Conservation (phyloP, 2,329 filamentous ascomycete genomes). For the Monosporascus ibericus region DNA sequence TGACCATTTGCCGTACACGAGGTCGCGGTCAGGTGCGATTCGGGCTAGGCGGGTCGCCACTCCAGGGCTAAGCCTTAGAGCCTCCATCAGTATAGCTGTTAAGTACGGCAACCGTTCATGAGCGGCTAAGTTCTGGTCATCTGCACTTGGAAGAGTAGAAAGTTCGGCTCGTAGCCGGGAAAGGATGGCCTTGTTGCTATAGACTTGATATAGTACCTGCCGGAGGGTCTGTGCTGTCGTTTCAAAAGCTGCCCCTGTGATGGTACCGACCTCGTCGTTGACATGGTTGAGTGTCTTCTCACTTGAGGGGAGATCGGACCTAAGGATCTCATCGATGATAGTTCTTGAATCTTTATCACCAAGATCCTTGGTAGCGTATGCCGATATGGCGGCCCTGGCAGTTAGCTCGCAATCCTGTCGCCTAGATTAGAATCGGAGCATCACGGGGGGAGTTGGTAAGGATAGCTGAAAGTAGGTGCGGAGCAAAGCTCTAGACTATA, state of each 20-base stretch:
- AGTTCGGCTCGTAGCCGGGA: background rate
- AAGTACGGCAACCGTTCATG: constrained; percentile 2
- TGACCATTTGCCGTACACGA: background rate
- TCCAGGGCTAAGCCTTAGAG: constrained; percentile 1
- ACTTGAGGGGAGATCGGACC: background rate
- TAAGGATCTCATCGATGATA: background rate
- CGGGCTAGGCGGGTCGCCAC: constrained; percentile 2
- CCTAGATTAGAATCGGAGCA: too few species aligned
- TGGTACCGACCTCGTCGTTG: background rate
- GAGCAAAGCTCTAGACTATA: too few species aligned
- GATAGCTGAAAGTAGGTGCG: too few species aligned
- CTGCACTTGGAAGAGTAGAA: background rate
- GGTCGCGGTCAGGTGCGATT: constrained; percentile 1
- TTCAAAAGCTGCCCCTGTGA: background rate
- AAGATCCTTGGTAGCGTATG: too few species aligned
- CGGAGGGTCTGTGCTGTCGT: background rate
- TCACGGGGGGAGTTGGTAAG: too few species aligned
- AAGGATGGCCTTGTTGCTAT: background rate
- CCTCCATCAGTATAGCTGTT: constrained; percentile 3
- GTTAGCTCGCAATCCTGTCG: too few species aligned
- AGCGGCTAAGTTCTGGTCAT: background rate
- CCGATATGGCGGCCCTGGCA: too few species aligned
- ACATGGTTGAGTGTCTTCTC: background rate
- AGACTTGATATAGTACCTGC: background rate
- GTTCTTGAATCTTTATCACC: too few species aligned